Percentiles rank a stretch among this genome's conserved stretches.
These are phyloP conservation scores for Thymus quinquecostatus DNA, from an alignment of 257 asterid genomes.

Conservation along the genomic window DNA sequence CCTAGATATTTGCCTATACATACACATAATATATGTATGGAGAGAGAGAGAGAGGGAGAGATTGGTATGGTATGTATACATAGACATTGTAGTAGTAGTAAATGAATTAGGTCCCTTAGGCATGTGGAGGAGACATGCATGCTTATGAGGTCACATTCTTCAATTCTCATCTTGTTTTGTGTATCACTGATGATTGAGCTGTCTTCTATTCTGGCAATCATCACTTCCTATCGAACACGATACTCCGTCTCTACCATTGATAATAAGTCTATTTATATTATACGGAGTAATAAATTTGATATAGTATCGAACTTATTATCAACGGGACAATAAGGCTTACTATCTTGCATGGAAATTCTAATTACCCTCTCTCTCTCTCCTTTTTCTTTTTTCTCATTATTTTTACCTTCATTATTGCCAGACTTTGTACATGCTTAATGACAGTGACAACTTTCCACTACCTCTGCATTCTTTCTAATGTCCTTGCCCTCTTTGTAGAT, in stretches of 20 bases:
- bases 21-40: not conserved
- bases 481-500: not conserved
- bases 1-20: not conserved
- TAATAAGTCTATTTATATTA: too few relatives aligned
- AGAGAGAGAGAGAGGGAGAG: constrained; percentile 10
- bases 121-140: constrained; percentile 31
- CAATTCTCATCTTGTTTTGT: constrained; percentile 21
- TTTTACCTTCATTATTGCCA: not conserved
- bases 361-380: too few relatives aligned
- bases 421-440: not conserved
- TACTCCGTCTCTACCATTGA: too few relatives aligned
- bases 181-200: constrained; percentile 18
- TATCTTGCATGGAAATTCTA: not conserved
- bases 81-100: too few relatives aligned
- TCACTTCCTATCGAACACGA: constrained; percentile 5
- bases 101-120: constrained; percentile 31
- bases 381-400: not conserved
- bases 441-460: not conserved
- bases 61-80: not conserved
- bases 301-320: too few relatives aligned
- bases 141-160: constrained; percentile 43
- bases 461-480: not conserved
- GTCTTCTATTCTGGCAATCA: constrained; percentile 29
- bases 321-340: not conserved
- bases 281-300: too few relatives aligned